Conservation (phyloP, 352 stramenopile species). For the Halophytophthora polymorphica region DNA sequence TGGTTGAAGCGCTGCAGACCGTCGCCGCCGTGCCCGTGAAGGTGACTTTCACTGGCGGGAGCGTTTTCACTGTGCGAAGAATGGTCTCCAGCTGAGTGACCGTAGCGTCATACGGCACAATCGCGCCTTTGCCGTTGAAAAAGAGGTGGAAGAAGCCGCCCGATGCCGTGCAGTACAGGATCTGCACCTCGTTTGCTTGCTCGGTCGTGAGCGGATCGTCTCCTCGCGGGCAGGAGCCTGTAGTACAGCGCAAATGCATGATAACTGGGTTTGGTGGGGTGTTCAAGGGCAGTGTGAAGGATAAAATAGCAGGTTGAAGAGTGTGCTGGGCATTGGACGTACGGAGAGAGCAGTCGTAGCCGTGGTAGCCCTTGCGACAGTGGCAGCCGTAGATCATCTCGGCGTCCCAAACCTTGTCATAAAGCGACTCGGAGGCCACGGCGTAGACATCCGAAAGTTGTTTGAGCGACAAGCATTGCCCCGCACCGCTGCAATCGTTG, state of each 20-base stretch:
- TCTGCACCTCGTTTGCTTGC: conserved; percentile 85
- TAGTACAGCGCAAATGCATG: neutral
- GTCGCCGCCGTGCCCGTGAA: conserved; percentile 31
- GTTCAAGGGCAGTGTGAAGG: neutral
- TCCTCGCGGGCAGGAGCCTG: conserved; percentile 75
- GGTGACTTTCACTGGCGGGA: conserved; percentile 45
- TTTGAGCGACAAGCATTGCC: conserved; percentile 66
- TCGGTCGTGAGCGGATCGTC: conserved; percentile 83
- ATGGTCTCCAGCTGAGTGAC: conserved; percentile 46
- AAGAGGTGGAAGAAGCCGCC: conserved; percentile 65
- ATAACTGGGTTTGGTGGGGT: neutral
- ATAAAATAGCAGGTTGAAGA: neutral
- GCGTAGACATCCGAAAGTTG: conserved; percentile 44
- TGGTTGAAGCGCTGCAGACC: conserved; percentile 37
- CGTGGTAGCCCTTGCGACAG: conserved; percentile 77
- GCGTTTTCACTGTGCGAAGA: conserved; percentile 31
- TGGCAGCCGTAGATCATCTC: conserved; percentile 87
- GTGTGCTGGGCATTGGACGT: neutral
- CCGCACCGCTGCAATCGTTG: conserved; percentile 36
- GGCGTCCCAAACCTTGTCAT: conserved; percentile 58
- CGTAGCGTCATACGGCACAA: conserved; percentile 55
- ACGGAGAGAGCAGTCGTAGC: conserved; percentile 83
- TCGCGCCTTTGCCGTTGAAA: conserved; percentile 52
- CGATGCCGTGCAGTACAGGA: conserved; percentile 73
- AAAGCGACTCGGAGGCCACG: conserved; percentile 47